Base-by-base conservation (phyloP, 257 asterid genomes). In the Ehretia macrophylla region DNA sequence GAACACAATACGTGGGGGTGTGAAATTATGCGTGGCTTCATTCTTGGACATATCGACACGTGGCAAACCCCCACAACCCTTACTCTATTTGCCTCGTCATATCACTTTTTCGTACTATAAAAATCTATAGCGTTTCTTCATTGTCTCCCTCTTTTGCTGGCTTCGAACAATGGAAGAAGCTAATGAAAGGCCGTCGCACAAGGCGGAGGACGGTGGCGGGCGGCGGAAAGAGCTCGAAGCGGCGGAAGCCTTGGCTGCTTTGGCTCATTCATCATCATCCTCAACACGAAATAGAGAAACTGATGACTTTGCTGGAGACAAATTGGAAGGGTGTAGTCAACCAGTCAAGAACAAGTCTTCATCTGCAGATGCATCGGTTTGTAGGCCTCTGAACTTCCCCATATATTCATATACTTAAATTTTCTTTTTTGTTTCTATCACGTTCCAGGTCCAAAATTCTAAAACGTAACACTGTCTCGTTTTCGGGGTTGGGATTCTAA, bases 231-330 rank as follows among this genome's bases (percentile, higher is more conserved):
- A 81, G 79, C 11, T 72, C 9, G 86, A 74, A 60, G 85, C 90
- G 4, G 90, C 85, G 60, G 83, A 76, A 44, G 80, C 81, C 32
- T 76, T 85, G 20, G 77, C 84, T 1, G 74, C 60, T 9, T 56
- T 85, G 67, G 82, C 79, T 1, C 58, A 49, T 55, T 27, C 35
- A 27, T 27, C 35, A 27, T 27, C 35, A 27, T 27, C 35, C 3
- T 27, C 35, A 3, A 1, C 35, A 27, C 35, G 35, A 27, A 27
- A 27, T 3, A 27, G 35, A 27, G 35, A 27, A 27, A 42, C 16
- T 11, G 14, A 11, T 38, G 44, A 10, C 16, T 42, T 42, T 42
- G 47, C 16, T 42, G 47, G 8, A 42, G 47, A 42, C 16, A 2
- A 42, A 10, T 42, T 14, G 1, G 11, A 37, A 22, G 17, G 23